Evolutionary conservation across 805 yeast species (phyloP).

Genomic region (Barnettozyma vustinii): DNA sequence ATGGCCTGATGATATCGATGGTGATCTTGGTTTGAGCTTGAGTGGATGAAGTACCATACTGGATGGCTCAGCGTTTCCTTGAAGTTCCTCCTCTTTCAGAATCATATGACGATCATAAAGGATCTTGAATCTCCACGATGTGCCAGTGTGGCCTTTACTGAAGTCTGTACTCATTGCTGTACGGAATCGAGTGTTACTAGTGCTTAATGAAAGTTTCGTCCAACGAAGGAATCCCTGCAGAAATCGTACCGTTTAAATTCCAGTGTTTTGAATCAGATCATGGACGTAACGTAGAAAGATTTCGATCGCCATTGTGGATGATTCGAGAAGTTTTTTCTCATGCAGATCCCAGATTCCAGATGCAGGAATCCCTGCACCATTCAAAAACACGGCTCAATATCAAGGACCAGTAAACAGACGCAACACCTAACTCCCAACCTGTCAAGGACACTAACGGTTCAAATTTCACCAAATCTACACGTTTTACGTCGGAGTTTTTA

Average conservation of each 20-base stretch:
- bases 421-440: no score
- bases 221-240: background rate
- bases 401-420: no score
- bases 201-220: no score
- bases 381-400: no score
- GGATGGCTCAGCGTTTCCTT: background rate
- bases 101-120: slow-evolving; percentile 14
- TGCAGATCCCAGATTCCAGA: background rate
- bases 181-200: no score
- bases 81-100: background rate
- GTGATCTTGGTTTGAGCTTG: background rate
- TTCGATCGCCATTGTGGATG: background rate
- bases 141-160: slow-evolving; percentile 7
- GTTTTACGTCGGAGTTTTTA: no score
- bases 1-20: background rate
- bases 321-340: background rate
- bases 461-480: no score
- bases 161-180: background rate
- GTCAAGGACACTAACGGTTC: no score
- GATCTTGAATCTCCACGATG: slow-evolving; percentile 21
- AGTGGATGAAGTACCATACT: background rate
- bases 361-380: background rate
- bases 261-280: background rate
- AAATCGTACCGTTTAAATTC: background rate
- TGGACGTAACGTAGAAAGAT: background rate